Conservation (phyloP, 352 stramenopile genomes). For the Pythium vanterpoolii region DNA sequence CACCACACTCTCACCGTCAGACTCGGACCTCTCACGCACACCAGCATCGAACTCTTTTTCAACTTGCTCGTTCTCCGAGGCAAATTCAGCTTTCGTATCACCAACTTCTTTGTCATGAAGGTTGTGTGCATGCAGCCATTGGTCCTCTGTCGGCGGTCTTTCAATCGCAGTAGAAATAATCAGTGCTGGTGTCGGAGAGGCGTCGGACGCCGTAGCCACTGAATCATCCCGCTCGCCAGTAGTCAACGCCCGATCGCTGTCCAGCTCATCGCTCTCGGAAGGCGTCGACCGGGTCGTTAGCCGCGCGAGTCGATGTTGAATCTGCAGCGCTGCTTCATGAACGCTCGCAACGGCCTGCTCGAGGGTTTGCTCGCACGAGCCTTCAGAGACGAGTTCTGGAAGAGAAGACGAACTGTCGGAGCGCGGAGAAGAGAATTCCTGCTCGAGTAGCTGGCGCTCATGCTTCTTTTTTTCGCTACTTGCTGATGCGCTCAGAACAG, state of each 20-base stretch:
- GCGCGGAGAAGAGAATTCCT: background rate
- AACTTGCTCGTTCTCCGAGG: background rate
- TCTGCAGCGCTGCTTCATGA: slow-evolving; percentile 11
- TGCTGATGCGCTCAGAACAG: background rate
- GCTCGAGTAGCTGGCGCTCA: background rate
- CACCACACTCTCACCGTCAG: background rate
- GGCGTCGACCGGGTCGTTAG: background rate
- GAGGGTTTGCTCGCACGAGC: slow-evolving; percentile 2
- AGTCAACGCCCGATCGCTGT: background rate
- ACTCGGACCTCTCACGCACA: background rate
- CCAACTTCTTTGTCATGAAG: background rate
- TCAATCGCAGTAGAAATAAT: background rate
- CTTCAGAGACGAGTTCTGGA: background rate
- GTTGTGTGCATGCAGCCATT: background rate
- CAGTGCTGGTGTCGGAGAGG: background rate
- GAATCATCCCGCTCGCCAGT: background rate
- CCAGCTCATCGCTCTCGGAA: background rate
- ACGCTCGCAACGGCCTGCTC: slow-evolving; percentile 17
- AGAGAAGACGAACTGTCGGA: background rate
- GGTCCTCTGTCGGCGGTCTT: too few relatives aligned
- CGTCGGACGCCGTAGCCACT: background rate
- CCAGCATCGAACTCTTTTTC: background rate
- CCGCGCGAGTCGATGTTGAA: slow-evolving; percentile 12
- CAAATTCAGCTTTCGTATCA: background rate
- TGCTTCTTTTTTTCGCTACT: background rate